Conservation (phyloP, 441 rosid species). For the Dalechampia spathulata region DNA sequence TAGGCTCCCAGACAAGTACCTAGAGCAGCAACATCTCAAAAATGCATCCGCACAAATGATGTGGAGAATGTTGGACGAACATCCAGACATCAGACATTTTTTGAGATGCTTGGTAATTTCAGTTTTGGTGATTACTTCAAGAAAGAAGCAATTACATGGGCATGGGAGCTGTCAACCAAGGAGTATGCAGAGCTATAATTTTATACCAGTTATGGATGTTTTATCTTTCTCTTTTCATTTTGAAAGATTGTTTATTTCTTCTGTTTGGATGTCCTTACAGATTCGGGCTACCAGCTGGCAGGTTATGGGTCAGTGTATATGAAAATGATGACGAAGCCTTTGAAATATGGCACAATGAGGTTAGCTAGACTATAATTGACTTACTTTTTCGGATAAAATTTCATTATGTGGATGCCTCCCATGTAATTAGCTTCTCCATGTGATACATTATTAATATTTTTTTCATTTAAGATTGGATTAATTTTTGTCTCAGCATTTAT, state of each 20-base stretch:
- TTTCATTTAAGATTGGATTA: background rate
- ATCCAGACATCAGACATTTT: constrained; percentile 83
- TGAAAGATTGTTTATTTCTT: constrained; percentile 6
- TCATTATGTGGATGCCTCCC: background rate
- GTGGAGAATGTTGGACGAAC: constrained; percentile 92
- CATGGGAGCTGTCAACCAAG: constrained; percentile 87
- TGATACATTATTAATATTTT: background rate
- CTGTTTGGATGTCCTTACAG: constrained; percentile 24
- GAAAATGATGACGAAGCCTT: constrained; percentile 88
- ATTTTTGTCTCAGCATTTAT: background rate
- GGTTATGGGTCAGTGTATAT: constrained; percentile 78
- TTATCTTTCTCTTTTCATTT: constrained; percentile 1
- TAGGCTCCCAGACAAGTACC: constrained; percentile 81
- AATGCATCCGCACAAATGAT: constrained; percentile 88
- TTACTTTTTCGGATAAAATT: background rate
- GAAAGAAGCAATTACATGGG: constrained; percentile 87
- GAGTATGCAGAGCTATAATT: constrained; percentile 31
- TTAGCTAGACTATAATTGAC: constrained; percentile 14
- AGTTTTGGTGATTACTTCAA: constrained; percentile 96
- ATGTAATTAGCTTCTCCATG: background rate
- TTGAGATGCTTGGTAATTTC: constrained; percentile 97
- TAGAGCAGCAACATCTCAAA: constrained; percentile 80
- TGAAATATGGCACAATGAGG: constrained; percentile 80
- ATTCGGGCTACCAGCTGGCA: constrained; percentile 57
- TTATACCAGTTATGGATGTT: too few species aligned